Conservation (phyloP, 2,329 filamentous ascomycete genomes). For the Xylaria sp. region DNA sequence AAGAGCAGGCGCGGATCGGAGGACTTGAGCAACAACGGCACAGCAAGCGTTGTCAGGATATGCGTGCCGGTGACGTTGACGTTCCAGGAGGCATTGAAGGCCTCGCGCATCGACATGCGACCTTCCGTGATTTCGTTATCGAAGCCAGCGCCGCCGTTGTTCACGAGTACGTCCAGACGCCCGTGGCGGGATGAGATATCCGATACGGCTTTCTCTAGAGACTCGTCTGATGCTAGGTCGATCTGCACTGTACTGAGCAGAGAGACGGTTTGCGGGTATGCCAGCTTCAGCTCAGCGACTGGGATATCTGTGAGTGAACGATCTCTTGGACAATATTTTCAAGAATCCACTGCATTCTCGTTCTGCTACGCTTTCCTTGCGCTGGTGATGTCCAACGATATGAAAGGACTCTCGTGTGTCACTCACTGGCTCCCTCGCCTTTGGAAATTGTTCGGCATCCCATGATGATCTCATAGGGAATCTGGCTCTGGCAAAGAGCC, state of each 20-base stretch:
- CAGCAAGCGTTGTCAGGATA: constrained; percentile 33
- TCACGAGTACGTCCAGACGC: constrained; percentile 42
- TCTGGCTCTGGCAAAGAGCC: constrained; percentile 16
- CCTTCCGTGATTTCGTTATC: constrained; percentile 28
- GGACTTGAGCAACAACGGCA: constrained; percentile 41
- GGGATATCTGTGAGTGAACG: not conserved
- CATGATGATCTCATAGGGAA: constrained; percentile 44
- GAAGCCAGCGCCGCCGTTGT: constrained; percentile 44
- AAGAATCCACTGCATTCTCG: not conserved
- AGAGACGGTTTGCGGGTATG: constrained; percentile 35
- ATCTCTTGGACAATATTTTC: not conserved
- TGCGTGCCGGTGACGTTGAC: constrained; percentile 40
- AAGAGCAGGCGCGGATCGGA: constrained; percentile 43
- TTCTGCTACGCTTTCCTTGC: not conserved
- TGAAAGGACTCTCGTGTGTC: not conserved
- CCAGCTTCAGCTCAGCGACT: constrained; percentile 32
- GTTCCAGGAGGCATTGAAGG: constrained; percentile 38
- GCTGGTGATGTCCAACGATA: not conserved
- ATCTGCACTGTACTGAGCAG: constrained; percentile 39
- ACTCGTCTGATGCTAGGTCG: constrained; percentile 44
- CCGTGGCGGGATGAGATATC: constrained; percentile 35
- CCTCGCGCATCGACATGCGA: constrained; percentile 33
- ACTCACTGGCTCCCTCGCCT: constrained; percentile 37
- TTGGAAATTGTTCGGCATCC: constrained; percentile 44
- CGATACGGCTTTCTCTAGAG: constrained; percentile 39